Base-by-base conservation (phyloP, 352 stramenopile genomes). In the Phytophthora agathidicida region DNA sequence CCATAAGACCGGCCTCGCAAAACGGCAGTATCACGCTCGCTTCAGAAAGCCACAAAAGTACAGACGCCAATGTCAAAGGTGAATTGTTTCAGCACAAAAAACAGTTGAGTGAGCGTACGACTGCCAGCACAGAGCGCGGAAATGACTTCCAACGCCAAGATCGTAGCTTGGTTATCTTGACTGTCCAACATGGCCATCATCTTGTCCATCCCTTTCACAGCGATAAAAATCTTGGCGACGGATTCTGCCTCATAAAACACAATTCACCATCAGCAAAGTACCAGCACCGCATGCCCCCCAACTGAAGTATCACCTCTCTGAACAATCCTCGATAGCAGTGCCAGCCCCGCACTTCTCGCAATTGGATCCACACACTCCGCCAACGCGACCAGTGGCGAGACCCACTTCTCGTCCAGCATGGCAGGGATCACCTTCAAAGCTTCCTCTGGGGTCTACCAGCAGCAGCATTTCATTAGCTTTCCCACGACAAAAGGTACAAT, bases 371-470 rank as follows among this genome's bases (percentile, higher is more conserved):
- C 53, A 43, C 73, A 86, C 37, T 80, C 75, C 5, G 84, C 54
- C 0, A 90, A 56, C 1, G 81, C 76, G 3, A 89, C 77, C 5
- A 93, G 67, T 19, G 79, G 74, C 2, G 79, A 79, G 17, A 91
- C 60, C 81, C 80, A 93, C 19, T 53, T 60, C 23, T 91, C 73
- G 39, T 86, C 71, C 68, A 93, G 71, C 46, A 93, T 65, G 13
- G 56, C 48, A 20, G 83, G 81, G 9, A 93, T 49, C 5, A 72
- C 44, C 9, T 46, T n/a, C 10, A 89, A 52, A 30, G 83, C 83
- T 52, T 89, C 71, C 19, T 64, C 56, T 7, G 70, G 30, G 1
- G 66, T 73, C 80, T 90, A 32, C 19, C n/a, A 49, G 7, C 26
- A 36, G n/a, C n/a, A n/a, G n/a, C n/a, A n/a, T n/a, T 13, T 43